Conservation (phyloP, 192 early-diverging fungal species). For the Coemansia sp. region DNA sequence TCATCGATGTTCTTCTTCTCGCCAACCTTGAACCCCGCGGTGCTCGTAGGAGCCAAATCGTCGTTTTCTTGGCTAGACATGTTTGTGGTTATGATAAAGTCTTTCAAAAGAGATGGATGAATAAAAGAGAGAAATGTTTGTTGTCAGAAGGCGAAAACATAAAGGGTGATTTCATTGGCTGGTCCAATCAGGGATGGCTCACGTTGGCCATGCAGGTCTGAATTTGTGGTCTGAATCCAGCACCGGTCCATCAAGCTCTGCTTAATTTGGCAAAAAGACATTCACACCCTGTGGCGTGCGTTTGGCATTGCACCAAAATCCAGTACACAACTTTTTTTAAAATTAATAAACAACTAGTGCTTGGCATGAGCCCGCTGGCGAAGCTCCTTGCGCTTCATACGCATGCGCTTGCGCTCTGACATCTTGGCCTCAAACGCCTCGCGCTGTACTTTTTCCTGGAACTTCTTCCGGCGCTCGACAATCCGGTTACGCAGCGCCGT, state of each 20-base stretch:
- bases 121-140: constrained; percentile 5
- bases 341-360: constrained; percentile 24
- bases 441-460: constrained; percentile 38
- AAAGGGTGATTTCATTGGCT: constrained; percentile 8
- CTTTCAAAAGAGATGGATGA: neutral
- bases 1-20: constrained; percentile 90
- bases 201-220: too few species aligned
- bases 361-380: constrained; percentile 53
- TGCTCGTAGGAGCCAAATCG: constrained; percentile 70
- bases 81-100: neutral
- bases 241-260: too few species aligned
- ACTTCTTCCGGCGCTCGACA: constrained; percentile 43
- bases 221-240: too few species aligned
- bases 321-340: neutral
- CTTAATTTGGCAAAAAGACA: too few species aligned
- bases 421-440: constrained; percentile 43
- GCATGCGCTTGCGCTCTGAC: constrained; percentile 51
- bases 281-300: too few species aligned
- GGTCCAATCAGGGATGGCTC: neutral
- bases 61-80: constrained; percentile 43
- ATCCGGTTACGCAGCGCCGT: constrained; percentile 29
- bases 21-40: constrained; percentile 86
- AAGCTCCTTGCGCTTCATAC: constrained; percentile 53
- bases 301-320: too few species aligned
- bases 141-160: constrained; percentile 2